Conservation (phyloP, 2,329 filamentous ascomycete species). For the Colletotrichum costaricense region DNA sequence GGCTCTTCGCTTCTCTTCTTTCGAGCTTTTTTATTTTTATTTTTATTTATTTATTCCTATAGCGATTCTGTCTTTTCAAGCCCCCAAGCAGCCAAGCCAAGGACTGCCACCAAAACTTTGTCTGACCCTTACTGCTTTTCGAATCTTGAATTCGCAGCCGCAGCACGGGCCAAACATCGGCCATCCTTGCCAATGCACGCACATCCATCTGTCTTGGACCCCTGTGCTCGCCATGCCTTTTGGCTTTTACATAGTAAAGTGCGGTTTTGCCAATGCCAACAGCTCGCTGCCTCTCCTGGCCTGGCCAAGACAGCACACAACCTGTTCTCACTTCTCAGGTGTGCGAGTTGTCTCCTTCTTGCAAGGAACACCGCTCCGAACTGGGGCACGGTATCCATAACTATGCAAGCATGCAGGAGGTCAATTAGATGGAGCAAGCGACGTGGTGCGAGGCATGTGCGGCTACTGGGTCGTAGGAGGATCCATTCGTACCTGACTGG, state of each 20-base stretch:
- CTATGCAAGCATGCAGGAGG: neutral
- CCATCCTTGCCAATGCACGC: neutral
- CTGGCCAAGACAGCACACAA: conserved; percentile 25
- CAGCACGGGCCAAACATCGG: conserved; percentile 21
- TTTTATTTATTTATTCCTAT: too few species aligned
- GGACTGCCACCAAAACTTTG: neutral
- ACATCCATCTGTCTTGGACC: neutral
- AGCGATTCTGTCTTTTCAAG: too few species aligned
- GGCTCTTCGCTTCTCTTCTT: neutral
- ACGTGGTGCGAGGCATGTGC: conserved; percentile 19
- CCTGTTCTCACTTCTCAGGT: conserved; percentile 20
- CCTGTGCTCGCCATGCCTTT: neutral
- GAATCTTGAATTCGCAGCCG: neutral
- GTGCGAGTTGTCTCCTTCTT: conserved; percentile 23
- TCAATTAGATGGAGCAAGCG: conserved; percentile 11
- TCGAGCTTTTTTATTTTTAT: too few species aligned
- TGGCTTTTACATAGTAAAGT: too few species aligned
- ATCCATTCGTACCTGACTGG: conserved; percentile 21
- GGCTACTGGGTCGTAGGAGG: neutral
- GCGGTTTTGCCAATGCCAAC: neutral
- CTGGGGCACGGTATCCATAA: neutral
- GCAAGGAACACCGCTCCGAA: neutral
- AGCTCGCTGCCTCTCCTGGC: conserved; percentile 9
- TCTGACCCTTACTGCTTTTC: neutral
- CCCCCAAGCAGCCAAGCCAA: neutral